phyloP scores from a whole-genome alignment of 1,139 yeast species.

The Kodamaea sp. region DNA sequence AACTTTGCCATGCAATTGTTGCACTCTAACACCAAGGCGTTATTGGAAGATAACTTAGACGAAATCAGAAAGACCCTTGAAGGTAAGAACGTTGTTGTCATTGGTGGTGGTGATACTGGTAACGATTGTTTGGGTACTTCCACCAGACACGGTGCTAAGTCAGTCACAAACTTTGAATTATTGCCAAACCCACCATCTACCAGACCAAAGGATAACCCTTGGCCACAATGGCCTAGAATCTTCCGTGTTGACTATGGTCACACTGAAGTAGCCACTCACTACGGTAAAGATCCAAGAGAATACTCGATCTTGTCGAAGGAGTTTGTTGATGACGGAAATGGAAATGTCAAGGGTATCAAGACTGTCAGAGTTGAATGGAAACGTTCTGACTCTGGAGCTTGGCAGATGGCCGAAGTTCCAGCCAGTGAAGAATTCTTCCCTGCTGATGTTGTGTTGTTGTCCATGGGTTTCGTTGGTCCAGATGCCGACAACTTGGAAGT shows the following conservation, averaged over 20 bases:
- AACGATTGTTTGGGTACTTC: conserved; percentile 98
- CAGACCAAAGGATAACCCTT: conserved; percentile 94
- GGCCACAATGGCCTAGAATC: conserved; percentile 99
- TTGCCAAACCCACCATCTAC: conserved; percentile 87
- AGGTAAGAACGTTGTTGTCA: conserved; percentile 91
- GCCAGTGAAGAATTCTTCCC: conserved; percentile 92
- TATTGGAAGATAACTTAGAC: conserved; percentile 78
- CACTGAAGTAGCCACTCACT: conserved; percentile 90
- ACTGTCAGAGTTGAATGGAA: conserved; percentile 99
- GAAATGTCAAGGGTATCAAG: conserved; percentile 89
- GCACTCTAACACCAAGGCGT: conserved; percentile 85
- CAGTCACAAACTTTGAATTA: conserved; percentile 93
- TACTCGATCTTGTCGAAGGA: conserved; percentile 94
- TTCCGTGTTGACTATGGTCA: conserved; percentile 98
- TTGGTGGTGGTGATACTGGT: conserved; percentile 99
- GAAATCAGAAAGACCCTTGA: conserved; percentile 69
- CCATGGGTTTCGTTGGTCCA: conserved; percentile 98
- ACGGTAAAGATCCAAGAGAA: conserved; percentile 97
- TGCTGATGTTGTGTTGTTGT: conserved; percentile 88
- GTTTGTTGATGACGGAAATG: conserved; percentile 91
- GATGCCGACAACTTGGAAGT: conserved; percentile 79
- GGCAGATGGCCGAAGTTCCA: conserved; percentile 99
- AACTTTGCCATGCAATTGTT: conserved; percentile 93
- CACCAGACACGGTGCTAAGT: conserved; percentile 94
- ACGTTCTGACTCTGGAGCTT: conserved; percentile 90